phyloP scores from a whole-genome alignment of 495 filamentous ascomycete species.

The Aspergillus steynii region DNA sequence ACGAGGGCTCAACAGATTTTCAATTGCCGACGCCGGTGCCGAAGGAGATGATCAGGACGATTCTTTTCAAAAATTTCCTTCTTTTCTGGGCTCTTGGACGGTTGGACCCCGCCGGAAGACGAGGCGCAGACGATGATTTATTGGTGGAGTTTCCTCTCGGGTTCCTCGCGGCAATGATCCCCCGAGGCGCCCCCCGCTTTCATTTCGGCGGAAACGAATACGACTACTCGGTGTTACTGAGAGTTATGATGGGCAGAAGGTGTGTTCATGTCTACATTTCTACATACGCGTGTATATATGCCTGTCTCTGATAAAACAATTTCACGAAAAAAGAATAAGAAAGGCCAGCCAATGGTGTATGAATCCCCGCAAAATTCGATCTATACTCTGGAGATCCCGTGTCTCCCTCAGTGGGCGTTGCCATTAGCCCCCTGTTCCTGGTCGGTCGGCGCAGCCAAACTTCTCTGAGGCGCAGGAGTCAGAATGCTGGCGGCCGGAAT shows the following conservation, averaged over 20 bases:
- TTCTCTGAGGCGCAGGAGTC: slow-evolving; percentile 66
- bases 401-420: slow-evolving; percentile 12
- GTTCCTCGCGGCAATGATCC: slow-evolving; percentile 34
- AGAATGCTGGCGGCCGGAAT: slow-evolving; percentile 72
- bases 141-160: slow-evolving; percentile 22
- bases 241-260: too few species aligned
- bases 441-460: slow-evolving; percentile 48
- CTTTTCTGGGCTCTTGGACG: background rate
- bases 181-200: slow-evolving; percentile 26
- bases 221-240: background rate
- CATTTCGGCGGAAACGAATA: background rate
- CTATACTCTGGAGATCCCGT: too few species aligned
- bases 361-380: too few species aligned
- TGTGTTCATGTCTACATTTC: too few species aligned
- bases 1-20: background rate
- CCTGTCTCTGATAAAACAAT: background rate
- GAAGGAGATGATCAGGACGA: background rate
- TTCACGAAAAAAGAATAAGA: background rate
- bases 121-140: slow-evolving; percentile 17
- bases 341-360: background rate
- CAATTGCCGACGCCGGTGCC: background rate
- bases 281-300: background rate
- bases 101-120: slow-evolving; percentile 15
- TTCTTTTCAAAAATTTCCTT: too few species aligned
- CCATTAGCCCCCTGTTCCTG: slow-evolving; percentile 29